A percentile compares a stretch with the other conserved stretches of the same genome.
phyloP scores from a whole-genome alignment of 495 filamentous ascomycete species.

The Choiromyces venosus region DNA sequence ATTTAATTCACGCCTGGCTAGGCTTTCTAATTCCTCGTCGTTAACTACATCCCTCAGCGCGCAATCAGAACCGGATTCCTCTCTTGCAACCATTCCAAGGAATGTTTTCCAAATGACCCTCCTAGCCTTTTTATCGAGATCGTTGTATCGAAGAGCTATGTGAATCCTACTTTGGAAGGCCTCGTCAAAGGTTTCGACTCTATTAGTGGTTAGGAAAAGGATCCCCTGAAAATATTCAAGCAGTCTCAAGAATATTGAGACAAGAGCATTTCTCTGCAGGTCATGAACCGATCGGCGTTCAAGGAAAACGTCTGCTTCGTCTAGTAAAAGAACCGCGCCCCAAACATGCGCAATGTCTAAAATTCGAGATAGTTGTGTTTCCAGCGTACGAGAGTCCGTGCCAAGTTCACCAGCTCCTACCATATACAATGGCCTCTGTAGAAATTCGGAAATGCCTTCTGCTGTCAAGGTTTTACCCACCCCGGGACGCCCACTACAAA shows the following conservation, averaged over 20 bases:
- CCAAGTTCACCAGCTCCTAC: constrained; percentile 73
- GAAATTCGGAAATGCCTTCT: constrained; percentile 76
- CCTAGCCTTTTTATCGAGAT: constrained; percentile 37
- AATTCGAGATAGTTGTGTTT: constrained; percentile 74
- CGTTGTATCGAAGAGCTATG: constrained; percentile 44
- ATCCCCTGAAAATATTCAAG: constrained; percentile 53
- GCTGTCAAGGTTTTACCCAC: constrained; percentile 88
- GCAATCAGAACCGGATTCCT: constrained; percentile 30
- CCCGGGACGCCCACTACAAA: constrained; percentile 63
- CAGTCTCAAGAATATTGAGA: constrained; percentile 66
- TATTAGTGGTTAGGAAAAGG: constrained; percentile 52
- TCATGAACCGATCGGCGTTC: constrained; percentile 67
- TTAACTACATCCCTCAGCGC: constrained; percentile 33
- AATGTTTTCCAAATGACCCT: constrained; percentile 42
- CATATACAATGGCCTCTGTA: constrained; percentile 79
- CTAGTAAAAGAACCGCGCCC: constrained; percentile 73
- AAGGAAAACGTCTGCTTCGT: constrained; percentile 75
- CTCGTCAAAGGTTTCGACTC: constrained; percentile 48
- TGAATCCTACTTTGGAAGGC: constrained; percentile 53
- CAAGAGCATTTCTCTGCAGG: constrained; percentile 69
- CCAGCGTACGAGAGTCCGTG: constrained; percentile 69
- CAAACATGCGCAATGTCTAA: constrained; percentile 82
- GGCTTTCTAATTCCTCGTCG: constrained; percentile 28
- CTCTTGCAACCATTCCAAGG: constrained; percentile 38
- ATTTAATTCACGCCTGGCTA: constrained; percentile 34